These are phyloP conservation scores for Paecilomyces variotii DNA, from an alignment of 2,329 filamentous ascomycete genomes.

Conservation along the genomic window DNA sequence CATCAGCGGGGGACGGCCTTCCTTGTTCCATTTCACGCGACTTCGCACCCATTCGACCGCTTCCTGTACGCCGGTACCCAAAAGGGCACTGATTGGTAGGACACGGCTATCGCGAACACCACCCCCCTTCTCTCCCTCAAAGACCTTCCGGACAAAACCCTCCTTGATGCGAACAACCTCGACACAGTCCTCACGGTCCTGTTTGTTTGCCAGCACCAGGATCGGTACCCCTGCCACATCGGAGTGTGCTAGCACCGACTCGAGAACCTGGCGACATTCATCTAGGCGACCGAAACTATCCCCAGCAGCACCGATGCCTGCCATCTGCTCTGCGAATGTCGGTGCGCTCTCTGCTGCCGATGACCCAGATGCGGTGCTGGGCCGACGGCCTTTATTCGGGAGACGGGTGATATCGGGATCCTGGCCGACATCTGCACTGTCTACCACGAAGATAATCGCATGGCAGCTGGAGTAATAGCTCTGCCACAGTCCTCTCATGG, in stretches of 20 bases:
- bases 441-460: slow-evolving; percentile 95
- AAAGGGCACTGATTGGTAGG: slow-evolving; percentile 83
- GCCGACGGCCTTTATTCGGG: slow-evolving; percentile 17
- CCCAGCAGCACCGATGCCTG: slow-evolving; percentile 27
- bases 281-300: slow-evolving; percentile 54
- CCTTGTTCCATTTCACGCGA: slow-evolving; percentile 93
- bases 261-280: slow-evolving; percentile 82
- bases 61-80: slow-evolving; percentile 71
- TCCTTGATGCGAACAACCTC: slow-evolving; percentile 98
- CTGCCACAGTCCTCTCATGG: slow-evolving; percentile 84
- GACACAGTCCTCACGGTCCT: slow-evolving; percentile 93
- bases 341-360: slow-evolving; percentile 8
- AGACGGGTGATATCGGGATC: slow-evolving; percentile 62
- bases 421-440: slow-evolving; percentile 79
- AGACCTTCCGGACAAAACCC: slow-evolving; percentile 87
- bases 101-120: slow-evolving; percentile 86
- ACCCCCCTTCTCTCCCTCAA: slow-evolving; percentile 83
- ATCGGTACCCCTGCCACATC: slow-evolving; percentile 89
- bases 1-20: slow-evolving; percentile 86
- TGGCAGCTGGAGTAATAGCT: slow-evolving; percentile 91
- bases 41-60: slow-evolving; percentile 95
- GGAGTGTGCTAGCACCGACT: slow-evolving; percentile 78
- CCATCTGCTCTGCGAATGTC: slow-evolving; percentile 25
- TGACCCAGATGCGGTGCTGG: slow-evolving; percentile 13
- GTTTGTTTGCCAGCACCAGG: slow-evolving; percentile 91